Percentiles rank a stretch among this genome's conserved stretches.
phyloP scores from a whole-genome alignment of 1,284 basidiomycete species.

The Filobasidium uniguttulatum region DNA sequence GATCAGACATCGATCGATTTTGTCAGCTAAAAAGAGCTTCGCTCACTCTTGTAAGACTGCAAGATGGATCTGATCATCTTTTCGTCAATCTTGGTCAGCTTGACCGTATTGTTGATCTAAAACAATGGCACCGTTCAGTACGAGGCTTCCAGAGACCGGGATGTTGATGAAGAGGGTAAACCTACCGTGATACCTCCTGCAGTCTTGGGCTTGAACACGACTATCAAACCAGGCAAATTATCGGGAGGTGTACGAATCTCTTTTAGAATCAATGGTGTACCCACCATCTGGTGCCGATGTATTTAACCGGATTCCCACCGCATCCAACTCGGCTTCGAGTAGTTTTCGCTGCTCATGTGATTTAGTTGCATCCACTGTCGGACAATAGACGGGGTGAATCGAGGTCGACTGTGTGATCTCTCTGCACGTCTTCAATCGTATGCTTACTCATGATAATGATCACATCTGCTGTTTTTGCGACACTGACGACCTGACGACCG shows the following conservation, averaged over 20 bases:
- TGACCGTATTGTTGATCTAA: slow-evolving; percentile 76
- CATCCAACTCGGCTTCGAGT: slow-evolving; percentile 84
- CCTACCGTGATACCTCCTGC: slow-evolving; percentile 64
- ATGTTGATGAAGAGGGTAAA: slow-evolving; percentile 37
- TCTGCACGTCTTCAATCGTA: slow-evolving; percentile 43
- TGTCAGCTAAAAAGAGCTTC: neutral
- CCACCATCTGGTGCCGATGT: slow-evolving; percentile 67
- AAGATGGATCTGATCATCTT: slow-evolving; percentile 84
- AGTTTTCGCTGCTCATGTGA: slow-evolving; percentile 78
- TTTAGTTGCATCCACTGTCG: slow-evolving; percentile 79
- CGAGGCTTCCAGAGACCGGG: slow-evolving; percentile 36
- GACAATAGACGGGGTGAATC: neutral
- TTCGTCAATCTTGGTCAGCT: slow-evolving; percentile 87
- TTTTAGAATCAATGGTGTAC: slow-evolving; percentile 4
- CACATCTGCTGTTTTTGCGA: slow-evolving; percentile 90
- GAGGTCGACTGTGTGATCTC: neutral
- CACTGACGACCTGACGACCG: slow-evolving; percentile 84
- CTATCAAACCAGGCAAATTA: slow-evolving; percentile 47
- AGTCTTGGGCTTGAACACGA: slow-evolving; percentile 54
- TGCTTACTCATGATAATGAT: slow-evolving; percentile 87
- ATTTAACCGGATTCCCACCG: slow-evolving; percentile 91
- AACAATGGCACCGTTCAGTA: slow-evolving; percentile 8
- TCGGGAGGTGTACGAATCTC: neutral
- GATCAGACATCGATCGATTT: slow-evolving; percentile 36
- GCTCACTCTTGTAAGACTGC: slow-evolving; percentile 54